Conservation (phyloP, 768 basidiomycete species). For the Gloeophyllum trabeum region DNA sequence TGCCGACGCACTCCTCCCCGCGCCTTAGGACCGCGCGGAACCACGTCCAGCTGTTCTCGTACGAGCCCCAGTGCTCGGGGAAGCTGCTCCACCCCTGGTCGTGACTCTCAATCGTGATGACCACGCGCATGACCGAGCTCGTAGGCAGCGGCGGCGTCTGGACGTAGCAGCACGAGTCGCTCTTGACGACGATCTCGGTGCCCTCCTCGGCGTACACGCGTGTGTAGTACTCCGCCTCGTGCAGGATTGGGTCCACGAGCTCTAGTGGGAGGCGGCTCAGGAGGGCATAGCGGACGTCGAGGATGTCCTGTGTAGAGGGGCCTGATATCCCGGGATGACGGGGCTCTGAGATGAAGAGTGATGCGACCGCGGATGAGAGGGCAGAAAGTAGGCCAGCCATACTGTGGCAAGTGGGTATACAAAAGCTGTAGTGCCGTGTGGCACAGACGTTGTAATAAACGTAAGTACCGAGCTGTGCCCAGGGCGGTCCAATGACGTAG, state of each 20-base stretch:
- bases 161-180: no score
- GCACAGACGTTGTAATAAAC: no score
- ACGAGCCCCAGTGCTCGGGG: not conserved
- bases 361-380: no score
- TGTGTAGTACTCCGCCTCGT: conserved; percentile 1
- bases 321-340: no score
- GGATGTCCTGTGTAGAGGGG: not conserved
- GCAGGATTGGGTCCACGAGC: not conserved
- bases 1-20: not conserved
- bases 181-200: not conserved
- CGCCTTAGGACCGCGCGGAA: not conserved
- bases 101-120: not conserved
- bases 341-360: no score
- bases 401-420: no score
- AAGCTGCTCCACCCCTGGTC: not conserved
- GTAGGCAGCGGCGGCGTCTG: no score
- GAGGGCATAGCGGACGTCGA: not conserved
- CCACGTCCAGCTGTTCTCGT: not conserved
- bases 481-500: no score
- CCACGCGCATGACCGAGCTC: no score
- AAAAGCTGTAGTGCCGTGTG: no score
- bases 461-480: no score
- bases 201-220: not conserved
- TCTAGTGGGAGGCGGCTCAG: not conserved
- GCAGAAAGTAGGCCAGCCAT: no score